A percentile compares a stretch with the other conserved stretches of the same genome.
Conservation (phyloP, 257 asterid species). For the Jasminum sambac region DNA sequence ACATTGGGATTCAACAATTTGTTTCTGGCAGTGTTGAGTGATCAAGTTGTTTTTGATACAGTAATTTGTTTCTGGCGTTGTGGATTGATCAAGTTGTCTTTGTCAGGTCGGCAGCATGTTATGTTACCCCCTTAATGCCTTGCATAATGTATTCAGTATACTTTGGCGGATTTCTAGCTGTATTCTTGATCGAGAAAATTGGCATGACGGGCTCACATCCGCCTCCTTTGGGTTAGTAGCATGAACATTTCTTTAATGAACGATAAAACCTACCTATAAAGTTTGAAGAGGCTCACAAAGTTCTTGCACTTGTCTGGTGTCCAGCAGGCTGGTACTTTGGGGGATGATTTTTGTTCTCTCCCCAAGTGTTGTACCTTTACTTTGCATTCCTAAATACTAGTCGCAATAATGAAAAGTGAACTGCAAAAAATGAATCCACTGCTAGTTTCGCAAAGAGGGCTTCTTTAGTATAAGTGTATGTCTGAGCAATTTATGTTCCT, state of each 20-base stretch:
- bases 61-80: constrained; percentile 17
- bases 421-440: neutral
- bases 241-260: constrained; percentile 19
- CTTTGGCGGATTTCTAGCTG: constrained; percentile 86
- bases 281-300: constrained; percentile 16
- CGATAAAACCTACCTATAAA: neutral
- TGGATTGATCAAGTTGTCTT: constrained; percentile 36
- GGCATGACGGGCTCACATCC: constrained; percentile 95
- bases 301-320: constrained; percentile 18
- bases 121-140: constrained; percentile 76
- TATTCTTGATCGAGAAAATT: constrained; percentile 93
- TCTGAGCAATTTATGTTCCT: neutral
- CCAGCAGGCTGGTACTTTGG: neutral
- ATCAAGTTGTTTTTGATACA: constrained; percentile 37
- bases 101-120: constrained; percentile 78
- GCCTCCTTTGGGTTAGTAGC: constrained; percentile 84
- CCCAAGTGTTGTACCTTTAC: neutral
- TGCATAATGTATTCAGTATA: constrained; percentile 70
- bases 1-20: constrained; percentile 7
- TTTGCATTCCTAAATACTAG: neutral
- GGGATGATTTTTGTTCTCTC: constrained; percentile 2
- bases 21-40: constrained; percentile 21
- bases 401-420: neutral
- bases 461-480: neutral
- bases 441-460: neutral